A percentile compares a stretch with the other conserved stretches of the same genome.
These are phyloP conservation scores for Mycogone perniciosa DNA, from an alignment of 2,329 filamentous ascomycete genomes.

Conservation along the genomic window DNA sequence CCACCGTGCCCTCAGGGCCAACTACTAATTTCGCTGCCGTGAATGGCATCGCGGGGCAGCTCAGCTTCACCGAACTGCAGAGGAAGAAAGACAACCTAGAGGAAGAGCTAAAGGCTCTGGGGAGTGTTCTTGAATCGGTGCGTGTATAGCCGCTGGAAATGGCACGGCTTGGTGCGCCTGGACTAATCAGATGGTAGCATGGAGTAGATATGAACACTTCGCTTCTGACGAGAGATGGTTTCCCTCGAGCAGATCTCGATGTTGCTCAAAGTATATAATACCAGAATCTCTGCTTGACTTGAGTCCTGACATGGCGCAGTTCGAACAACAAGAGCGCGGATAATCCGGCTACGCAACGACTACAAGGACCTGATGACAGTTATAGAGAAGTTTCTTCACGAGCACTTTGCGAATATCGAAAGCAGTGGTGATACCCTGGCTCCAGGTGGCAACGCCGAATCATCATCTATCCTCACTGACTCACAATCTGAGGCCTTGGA, in stretches of 20 bases:
- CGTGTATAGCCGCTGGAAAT: constrained; percentile 21
- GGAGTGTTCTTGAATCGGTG: constrained; percentile 84
- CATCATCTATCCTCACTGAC: constrained; percentile 26
- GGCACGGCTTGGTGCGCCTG: background rate
- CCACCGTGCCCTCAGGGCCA: constrained; percentile 65
- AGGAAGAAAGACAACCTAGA: constrained; percentile 79
- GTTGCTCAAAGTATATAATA: constrained; percentile 74
- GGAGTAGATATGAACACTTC: constrained; percentile 87
- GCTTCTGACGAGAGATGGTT: constrained; percentile 83
- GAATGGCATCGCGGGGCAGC: constrained; percentile 56
- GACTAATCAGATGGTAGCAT: constrained; percentile 53
- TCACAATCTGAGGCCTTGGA: constrained; percentile 22
- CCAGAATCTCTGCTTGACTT: background rate
- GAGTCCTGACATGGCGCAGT: constrained; percentile 46
- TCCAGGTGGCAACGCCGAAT: constrained; percentile 16
- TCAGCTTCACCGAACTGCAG: constrained; percentile 74
- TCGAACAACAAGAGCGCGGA: constrained; percentile 83
- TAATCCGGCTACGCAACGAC: constrained; percentile 86
- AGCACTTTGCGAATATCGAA: constrained; percentile 72
- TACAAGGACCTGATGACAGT: constrained; percentile 81
- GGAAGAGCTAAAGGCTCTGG: constrained; percentile 76
- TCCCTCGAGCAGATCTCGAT: constrained; percentile 87
- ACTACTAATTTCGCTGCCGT: constrained; percentile 49
- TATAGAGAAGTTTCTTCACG: constrained; percentile 82
- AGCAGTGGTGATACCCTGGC: constrained; percentile 37